Evolutionary conservation across 2,329 filamentous ascomycete genomes (phyloP), one percentile per base, ranked within the genome.

Genomic region (Neurospora sp.): DNA sequence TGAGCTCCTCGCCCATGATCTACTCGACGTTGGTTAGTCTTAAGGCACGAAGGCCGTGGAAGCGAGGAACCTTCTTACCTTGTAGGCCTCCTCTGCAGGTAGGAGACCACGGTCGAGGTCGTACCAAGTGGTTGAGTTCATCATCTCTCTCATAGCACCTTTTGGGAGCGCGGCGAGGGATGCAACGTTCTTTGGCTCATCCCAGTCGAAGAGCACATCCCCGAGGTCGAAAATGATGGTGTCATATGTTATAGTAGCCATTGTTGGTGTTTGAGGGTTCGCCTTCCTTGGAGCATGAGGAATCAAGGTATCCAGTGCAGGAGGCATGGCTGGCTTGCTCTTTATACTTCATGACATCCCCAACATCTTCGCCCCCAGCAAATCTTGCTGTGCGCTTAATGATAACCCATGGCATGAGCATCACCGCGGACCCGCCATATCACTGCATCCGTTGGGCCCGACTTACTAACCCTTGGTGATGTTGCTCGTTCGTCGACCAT

Each of bases 201-300:
- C 23, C 76, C 77, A 80, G 19, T 76, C 74, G 70, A 79, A 79
- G 33, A 80, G 74, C 33, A 79, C 77, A 70, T 79, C 78, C 19
- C 78, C 77, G 19, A 80, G 74, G 71, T 79, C 78, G 37, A 79
- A 77, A 19, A 80, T 77, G 33, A 80, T 28, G 23, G 70, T 33
- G 28, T 68, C 67, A 17, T 46, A 33, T 19, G n/a, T 15, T 10
- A 3, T 23, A 2, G 6, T n/a, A 12, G 67, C 28, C 67, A 68
- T 38, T 46, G 8, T n/a, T 11, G 3, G 3, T 37, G 67, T 28
- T 28, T 28, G 11, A 28, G 3, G 11, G 4, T 3, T 57, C 46
- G 11, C 2, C 28, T 6, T 57, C 46, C 11, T 57, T 28, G 23
- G 6, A 2, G n/a, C 2, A 1, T 57, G 46, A 28, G 46, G 19